A percentile compares a stretch with the other conserved stretches of the same genome.
Conservation (phyloP, 352 stramenopile genomes). For the Elongisporangium anandrum region DNA sequence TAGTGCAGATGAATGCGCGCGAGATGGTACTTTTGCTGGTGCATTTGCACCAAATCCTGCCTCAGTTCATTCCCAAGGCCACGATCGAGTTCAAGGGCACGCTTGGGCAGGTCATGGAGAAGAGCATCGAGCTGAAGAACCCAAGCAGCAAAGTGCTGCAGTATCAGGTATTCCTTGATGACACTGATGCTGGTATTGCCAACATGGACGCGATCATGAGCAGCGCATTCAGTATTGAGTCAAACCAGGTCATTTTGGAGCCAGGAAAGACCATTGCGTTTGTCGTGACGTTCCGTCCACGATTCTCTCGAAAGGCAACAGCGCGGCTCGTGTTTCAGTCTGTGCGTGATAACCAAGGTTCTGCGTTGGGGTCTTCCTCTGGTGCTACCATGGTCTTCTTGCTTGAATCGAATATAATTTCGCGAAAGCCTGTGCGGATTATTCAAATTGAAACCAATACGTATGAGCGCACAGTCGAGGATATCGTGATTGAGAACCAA, state of each 20-base stretch:
- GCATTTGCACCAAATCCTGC: conserved; percentile 89
- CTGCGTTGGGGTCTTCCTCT: conserved; percentile 9
- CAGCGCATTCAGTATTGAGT: conserved; percentile 75
- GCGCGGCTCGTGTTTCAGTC: conserved; percentile 89
- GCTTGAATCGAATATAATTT: conserved; percentile 78
- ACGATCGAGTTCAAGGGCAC: conserved; percentile 91
- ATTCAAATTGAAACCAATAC: conserved; percentile 71
- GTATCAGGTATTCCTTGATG: conserved; percentile 90
- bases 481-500: conserved; percentile 86
- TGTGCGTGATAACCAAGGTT: conserved; percentile 30
- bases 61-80: conserved; percentile 91
- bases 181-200: background rate
- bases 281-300: conserved; percentile 73
- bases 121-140: conserved; percentile 94
- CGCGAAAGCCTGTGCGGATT: conserved; percentile 69
- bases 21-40: conserved; percentile 85
- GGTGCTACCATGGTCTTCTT: conserved; percentile 90
- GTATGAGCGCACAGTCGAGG: conserved; percentile 77
- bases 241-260: conserved; percentile 68
- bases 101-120: conserved; percentile 84
- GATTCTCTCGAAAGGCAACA: conserved; percentile 83
- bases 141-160: conserved; percentile 70
- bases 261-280: conserved; percentile 70
- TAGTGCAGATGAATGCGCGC: conserved; percentile 49
- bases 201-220: background rate